phyloP scores from a whole-genome alignment of 495 filamentous ascomycete species.

The Tuber calosporum region DNA sequence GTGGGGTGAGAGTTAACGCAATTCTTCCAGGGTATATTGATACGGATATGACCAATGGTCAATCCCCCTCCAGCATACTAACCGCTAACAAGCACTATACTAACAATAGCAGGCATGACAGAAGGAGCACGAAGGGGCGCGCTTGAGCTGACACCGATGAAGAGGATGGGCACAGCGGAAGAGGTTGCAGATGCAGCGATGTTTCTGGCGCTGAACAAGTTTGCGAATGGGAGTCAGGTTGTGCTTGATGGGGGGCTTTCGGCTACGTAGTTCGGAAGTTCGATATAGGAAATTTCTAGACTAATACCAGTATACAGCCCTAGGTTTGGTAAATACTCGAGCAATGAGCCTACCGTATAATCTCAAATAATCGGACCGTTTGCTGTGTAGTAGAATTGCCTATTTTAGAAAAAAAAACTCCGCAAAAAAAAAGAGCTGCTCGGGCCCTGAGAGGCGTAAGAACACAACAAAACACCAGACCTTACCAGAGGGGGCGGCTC shows the following conservation, averaged over 20 bases:
- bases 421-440: too few relatives aligned
- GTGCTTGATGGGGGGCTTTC: slow-evolving; percentile 82
- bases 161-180: slow-evolving; percentile 58
- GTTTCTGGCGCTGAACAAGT: slow-evolving; percentile 69
- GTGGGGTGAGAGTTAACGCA: slow-evolving; percentile 64
- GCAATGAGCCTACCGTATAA: background rate
- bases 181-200: slow-evolving; percentile 76
- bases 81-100: background rate
- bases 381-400: too few relatives aligned
- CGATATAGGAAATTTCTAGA: background rate
- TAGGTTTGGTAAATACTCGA: background rate
- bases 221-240: slow-evolving; percentile 76
- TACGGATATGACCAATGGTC: slow-evolving; percentile 65
- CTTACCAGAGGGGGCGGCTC: too few relatives aligned
- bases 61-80: slow-evolving; percentile 8
- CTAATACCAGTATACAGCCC: background rate
- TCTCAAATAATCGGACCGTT: too few relatives aligned
- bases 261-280: slow-evolving; percentile 47
- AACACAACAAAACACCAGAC: too few relatives aligned
- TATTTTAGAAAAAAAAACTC: too few relatives aligned
- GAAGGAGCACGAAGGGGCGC: slow-evolving; percentile 11
- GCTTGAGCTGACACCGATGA: slow-evolving; percentile 54
- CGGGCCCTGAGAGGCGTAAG: too few relatives aligned
- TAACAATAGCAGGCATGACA: slow-evolving; percentile 24
- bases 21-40: slow-evolving; percentile 78